Base-by-base conservation (phyloP, 495 filamentous ascomycete species). In the Trichocladium antarcticum region DNA sequence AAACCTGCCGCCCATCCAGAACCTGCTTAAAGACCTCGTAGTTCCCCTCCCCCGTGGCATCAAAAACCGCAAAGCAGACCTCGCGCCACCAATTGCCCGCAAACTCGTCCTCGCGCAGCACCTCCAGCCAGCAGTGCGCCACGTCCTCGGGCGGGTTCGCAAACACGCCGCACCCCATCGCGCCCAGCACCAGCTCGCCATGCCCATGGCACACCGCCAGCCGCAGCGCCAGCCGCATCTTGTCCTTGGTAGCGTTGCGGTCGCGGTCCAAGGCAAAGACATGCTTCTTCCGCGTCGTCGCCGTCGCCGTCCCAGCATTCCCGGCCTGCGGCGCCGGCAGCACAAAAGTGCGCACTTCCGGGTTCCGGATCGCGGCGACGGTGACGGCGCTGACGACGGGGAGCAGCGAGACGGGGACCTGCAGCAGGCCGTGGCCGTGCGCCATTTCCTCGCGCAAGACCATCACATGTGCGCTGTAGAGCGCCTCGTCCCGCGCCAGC, bases 151-250 rank as follows among this genome's bases (percentile, higher is more conserved):
- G 65, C 16, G 82, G 82, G 50, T 84, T 81, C 5, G 42, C 53
- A 60, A 79, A 84, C 8, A 68, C 77, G 0, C 80, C 81, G 46
- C 81, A 84, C 3, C 82, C 82, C 19, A 85, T 52, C 0, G 80
- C 80, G 1, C 80, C 79, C 3, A 84, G 68, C 14, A 84, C 73
- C 14, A 84, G 55, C 53, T 61, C 62, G 27, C 66, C 58, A 51
- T 82, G 78, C 12, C 64, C 64, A n/a, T 72, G 64, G 4, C 53
- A 45, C 15, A 67, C 78, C 21, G 77, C 74, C 15, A 80, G 60
- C 2, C 78, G 69, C 29, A 84, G 63, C 24, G 69, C 63, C 24
- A 75, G 42, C 21, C 78, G 65, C 63, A 84, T 84, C 54, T 83
- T 83, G 6, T 68, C 58, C 51, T 74, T 70, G 62, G 72, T 82